phyloP scores from a whole-genome alignment of 345 rosid genomes.

The Brassica nigra region DNA sequence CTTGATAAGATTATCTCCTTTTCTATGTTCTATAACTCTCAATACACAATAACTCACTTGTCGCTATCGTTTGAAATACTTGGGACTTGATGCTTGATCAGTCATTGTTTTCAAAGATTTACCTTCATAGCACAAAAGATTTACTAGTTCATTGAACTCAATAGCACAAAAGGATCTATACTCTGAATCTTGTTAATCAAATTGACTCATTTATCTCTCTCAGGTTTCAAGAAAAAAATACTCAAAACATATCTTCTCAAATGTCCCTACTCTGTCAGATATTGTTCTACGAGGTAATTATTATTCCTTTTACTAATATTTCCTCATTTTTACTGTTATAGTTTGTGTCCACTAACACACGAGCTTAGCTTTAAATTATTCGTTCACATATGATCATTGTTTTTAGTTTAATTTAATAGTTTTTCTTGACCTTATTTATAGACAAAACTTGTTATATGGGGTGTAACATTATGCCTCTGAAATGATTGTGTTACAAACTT shows the following conservation, averaged over 20 bases:
- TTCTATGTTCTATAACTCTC: constrained; percentile 24
- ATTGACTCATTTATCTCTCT: neutral
- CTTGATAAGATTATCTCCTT: constrained; percentile 22
- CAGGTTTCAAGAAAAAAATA: constrained; percentile 12
- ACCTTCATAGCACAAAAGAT: constrained; percentile 13
- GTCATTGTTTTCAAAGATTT: constrained; percentile 28
- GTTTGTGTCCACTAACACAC: constrained; percentile 40
- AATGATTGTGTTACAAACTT: constrained; percentile 43
- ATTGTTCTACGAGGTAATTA: constrained; percentile 43
- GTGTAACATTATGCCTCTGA: constrained; percentile 36
- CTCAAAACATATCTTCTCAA: constrained; percentile 27
- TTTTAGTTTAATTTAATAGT: constrained; percentile 26
- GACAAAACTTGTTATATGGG: constrained; percentile 26
- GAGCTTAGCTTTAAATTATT: constrained; percentile 34
- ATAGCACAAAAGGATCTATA: constrained; percentile 17
- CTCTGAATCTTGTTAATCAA: constrained; percentile 25
- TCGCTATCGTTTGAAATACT: constrained; percentile 12
- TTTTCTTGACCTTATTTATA: constrained; percentile 23
- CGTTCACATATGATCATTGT: constrained; percentile 35
- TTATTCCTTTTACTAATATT: constrained; percentile 30
- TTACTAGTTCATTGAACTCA: constrained; percentile 32
- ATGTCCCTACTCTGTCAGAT: constrained; percentile 30
- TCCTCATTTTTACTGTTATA: constrained; percentile 28
- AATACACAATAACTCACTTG: constrained; percentile 10
- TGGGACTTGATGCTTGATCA: constrained; percentile 29